These are phyloP conservation scores for Syzygium grande DNA, from an alignment of 345 rosid genomes.

Conservation along the genomic window DNA sequence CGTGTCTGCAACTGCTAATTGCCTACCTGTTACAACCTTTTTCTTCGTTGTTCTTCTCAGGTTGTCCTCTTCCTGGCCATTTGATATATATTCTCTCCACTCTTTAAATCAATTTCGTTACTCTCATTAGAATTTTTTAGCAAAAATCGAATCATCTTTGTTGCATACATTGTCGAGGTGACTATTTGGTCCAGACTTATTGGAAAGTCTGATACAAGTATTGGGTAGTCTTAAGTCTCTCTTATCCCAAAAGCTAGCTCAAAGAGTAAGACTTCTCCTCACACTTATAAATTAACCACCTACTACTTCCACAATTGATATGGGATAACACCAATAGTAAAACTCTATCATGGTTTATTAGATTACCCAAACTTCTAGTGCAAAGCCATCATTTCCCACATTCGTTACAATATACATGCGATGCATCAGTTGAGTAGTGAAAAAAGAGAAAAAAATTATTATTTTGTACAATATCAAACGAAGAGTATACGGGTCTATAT, in stretches of 20 bases:
- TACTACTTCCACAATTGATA: rapidly evolving
- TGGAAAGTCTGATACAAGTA: not conserved
- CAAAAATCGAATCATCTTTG: not conserved
- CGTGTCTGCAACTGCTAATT: not conserved
- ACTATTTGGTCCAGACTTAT: not conserved
- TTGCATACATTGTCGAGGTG: not conserved
- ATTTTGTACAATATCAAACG: not conserved
- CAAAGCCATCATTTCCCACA: not conserved
- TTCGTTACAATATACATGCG: not conserved
- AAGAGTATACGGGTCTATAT: not conserved
- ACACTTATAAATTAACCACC: not conserved
- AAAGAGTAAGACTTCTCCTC: not conserved
- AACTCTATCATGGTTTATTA: not conserved
- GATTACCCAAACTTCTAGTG: not conserved
- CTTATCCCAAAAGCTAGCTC: not conserved
- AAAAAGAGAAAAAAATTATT: not conserved
- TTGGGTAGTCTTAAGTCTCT: not conserved
- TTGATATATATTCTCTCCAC: not conserved
- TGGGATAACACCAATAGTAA: not conserved
- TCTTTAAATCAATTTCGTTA: not conserved
- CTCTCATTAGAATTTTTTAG: not conserved
- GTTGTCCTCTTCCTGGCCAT: not conserved
- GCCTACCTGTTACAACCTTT: not conserved
- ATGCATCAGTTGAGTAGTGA: not conserved
- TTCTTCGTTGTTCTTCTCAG: not conserved